These are phyloP conservation scores for Crithidia mellificae DNA, from an alignment of 208 protist species.

Conservation along the genomic window DNA sequence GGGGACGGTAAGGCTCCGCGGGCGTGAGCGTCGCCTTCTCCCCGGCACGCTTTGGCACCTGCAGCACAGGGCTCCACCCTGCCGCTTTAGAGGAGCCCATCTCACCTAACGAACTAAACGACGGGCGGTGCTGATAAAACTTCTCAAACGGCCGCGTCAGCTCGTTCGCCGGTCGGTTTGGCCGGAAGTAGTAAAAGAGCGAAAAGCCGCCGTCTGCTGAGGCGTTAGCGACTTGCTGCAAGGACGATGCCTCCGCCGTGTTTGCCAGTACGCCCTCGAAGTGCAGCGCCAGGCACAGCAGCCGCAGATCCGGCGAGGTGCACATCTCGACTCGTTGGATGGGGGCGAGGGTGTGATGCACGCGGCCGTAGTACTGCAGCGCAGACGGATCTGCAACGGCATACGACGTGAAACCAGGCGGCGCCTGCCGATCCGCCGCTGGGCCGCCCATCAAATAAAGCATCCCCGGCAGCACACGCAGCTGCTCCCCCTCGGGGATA, in stretches of 20 bases:
- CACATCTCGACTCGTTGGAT: slow-evolving; percentile 57
- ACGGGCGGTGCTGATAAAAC: slow-evolving; percentile 71
- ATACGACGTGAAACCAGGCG: slow-evolving; percentile 54
- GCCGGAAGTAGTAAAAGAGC: slow-evolving; percentile 81
- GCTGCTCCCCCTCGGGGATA: slow-evolving; percentile 48
- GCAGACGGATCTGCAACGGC: slow-evolving; percentile 56
- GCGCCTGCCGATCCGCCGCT: slow-evolving; percentile 14
- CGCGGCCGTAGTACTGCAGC: slow-evolving; percentile 82
- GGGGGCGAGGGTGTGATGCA: slow-evolving; percentile 49
- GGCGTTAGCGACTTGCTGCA: slow-evolving; percentile 26
- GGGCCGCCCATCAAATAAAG: slow-evolving; percentile 61
- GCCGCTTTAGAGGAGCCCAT: slow-evolving; percentile 11
- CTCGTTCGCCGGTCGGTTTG: slow-evolving; percentile 79
- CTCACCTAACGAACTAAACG: slow-evolving; percentile 21
- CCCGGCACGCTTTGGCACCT: slow-evolving; percentile 45
- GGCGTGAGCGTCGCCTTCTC: slow-evolving; percentile 40
- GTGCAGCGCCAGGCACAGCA: slow-evolving; percentile 76
- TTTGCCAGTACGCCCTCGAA: slow-evolving; percentile 38
- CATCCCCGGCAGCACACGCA: slow-evolving; percentile 73
- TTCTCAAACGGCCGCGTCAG: slow-evolving; percentile 74
- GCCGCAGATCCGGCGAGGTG: slow-evolving; percentile 70
- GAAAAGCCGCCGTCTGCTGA: slow-evolving; percentile 42
- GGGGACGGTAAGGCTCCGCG: slow-evolving; percentile 61
- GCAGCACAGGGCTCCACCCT: slow-evolving; percentile 59
- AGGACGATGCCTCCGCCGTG: slow-evolving; percentile 38